Conservation (phyloP, 371 early-diverging fungal genomes). For the Apophysomyces elegans region DNA sequence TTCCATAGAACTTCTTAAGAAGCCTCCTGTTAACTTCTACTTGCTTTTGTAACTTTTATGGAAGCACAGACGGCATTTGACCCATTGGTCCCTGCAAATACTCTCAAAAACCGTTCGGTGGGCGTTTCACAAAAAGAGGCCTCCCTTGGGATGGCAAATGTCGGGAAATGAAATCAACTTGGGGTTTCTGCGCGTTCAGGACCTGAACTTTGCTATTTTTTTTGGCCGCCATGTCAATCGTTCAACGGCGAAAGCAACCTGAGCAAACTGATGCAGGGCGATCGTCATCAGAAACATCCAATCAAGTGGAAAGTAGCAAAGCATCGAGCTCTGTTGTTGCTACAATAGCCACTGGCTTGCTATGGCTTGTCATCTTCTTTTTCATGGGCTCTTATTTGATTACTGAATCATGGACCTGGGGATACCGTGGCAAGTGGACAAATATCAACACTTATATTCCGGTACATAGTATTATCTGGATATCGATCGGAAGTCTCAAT, state of each 20-base stretch:
- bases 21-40: too few species aligned
- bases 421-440: slow-evolving; percentile 73
- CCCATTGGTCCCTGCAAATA: too few species aligned
- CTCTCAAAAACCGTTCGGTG: too few species aligned
- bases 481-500: not conserved
- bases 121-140: too few species aligned
- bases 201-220: too few species aligned
- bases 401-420: slow-evolving; percentile 82
- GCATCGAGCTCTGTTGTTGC: not conserved
- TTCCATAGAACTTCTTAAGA: too few species aligned
- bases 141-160: too few species aligned
- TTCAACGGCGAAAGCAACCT: not conserved
- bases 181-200: too few species aligned
- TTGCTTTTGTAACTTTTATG: too few species aligned
- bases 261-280: not conserved
- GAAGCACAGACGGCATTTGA: too few species aligned
- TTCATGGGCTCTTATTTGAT: slow-evolving; percentile 71
- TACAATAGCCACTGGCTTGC: slow-evolving; percentile 22
- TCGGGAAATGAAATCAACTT: too few species aligned
- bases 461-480: slow-evolving; percentile 34
- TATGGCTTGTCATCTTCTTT: slow-evolving; percentile 51
- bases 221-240: not conserved
- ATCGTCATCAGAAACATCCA: not conserved
- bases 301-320: not conserved
- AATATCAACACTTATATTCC: slow-evolving; percentile 79